Base-by-base conservation (phyloP, 2,329 filamentous ascomycete species). In the Diaporthe velutina region DNA sequence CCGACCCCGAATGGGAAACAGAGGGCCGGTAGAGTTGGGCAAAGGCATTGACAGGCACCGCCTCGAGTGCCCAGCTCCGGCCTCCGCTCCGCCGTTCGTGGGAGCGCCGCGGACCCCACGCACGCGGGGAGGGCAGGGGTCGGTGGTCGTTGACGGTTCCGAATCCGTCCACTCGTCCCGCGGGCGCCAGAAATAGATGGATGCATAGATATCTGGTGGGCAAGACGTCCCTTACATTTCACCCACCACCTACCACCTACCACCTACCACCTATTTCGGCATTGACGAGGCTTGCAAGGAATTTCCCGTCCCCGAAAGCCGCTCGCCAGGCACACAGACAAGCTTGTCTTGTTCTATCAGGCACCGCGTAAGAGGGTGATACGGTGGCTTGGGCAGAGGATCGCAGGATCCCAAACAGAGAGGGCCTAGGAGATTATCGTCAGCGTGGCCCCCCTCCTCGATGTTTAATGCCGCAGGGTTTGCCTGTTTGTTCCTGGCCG, bases 31-130 rank as follows among this genome's bases (percentile, higher is more conserved):
- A 52, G 45, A 52, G 45, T 67, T 67, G 45, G 22, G 22, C 64
- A 67, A 40, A 38, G 64, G 64, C 64, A 67, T 54, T 28, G 64
- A 40, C 64, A 67, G 45, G 22, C 22, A 67, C 64, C 64, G 64
- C 17, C 13, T 17, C 22, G 22, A 40, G 45, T 67, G 45, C 64
- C 64, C 48, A 54, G 64, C 64, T 68, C 64, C 64, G 64, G 33
- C 15, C 48, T 68, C 64, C 64, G 64, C 64, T 22, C 45, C 48
- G 64, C 64, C 64, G 64, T 35, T 35, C 28, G 45, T 28, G 58
- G 35, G 35, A 38, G 48, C 64, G 40, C 22, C 61, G 45, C 61
- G 45, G 42, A 33, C 40, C 60, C 28, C 42, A 22, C 61, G 28
- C 61, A 33, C 28, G 45, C 42, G 38, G 58, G 25, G 28, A 42